phyloP scores from a whole-genome alignment of 805 yeast genomes.

The Nadsonia fulvescens region DNA sequence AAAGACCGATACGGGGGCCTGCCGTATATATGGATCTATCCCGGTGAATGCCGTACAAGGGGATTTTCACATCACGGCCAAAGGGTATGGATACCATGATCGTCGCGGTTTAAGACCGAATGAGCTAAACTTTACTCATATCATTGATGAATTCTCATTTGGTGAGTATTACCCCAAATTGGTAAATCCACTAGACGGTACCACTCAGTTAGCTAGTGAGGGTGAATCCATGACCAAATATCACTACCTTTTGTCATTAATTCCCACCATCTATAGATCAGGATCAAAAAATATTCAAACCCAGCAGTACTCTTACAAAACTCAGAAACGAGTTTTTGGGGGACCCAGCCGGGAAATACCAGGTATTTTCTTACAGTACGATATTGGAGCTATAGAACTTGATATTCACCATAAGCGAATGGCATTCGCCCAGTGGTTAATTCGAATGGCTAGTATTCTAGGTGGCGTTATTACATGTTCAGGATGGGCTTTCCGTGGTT shows the following conservation, averaged over 20 bases:
- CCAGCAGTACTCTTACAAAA: conserved; percentile 52
- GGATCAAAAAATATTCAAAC: conserved; percentile 34
- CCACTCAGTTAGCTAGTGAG: conserved; percentile 37
- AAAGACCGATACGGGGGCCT: conserved; percentile 6
- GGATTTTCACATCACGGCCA: conserved; percentile 66
- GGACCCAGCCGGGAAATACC: too few species aligned
- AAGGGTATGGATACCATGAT: conserved; percentile 46
- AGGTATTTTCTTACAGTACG: conserved; percentile 69
- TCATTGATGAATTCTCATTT: conserved; percentile 70
- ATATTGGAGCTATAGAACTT: conserved; percentile 74
- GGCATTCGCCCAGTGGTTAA: conserved; percentile 59
- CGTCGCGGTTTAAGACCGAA: conserved; percentile 3
- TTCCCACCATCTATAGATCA: conserved; percentile 52
- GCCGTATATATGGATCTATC: conserved; percentile 14
- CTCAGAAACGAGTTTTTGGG: conserved; percentile 15
- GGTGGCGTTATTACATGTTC: conserved; percentile 67
- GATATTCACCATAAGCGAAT: conserved; percentile 52
- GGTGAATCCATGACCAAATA: conserved; percentile 23
- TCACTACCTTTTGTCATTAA: conserved; percentile 58
- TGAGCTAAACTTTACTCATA: conserved; percentile 62
- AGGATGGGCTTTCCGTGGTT: conserved; percentile 26
- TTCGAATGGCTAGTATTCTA: conserved; percentile 58
- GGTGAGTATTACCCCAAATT: conserved; percentile 80
- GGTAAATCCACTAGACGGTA: conserved; percentile 72
- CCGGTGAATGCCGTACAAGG: conserved; percentile 80